phyloP scores from a whole-genome alignment of 805 yeast genomes.

The Candida qinlingensis region DNA sequence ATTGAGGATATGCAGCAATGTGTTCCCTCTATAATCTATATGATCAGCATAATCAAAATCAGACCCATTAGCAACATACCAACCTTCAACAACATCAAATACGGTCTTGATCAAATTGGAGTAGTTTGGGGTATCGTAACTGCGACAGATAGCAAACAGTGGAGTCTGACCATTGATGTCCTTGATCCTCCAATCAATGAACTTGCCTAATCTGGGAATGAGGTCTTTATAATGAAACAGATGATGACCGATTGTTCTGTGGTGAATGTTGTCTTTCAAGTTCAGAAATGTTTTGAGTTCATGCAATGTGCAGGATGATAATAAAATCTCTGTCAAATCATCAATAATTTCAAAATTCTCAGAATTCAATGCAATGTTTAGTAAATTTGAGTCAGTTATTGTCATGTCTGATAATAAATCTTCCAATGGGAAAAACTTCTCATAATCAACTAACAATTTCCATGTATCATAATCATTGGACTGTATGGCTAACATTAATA shows the following conservation, averaged over 20 bases:
- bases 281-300: slow-evolving; percentile 50
- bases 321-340: slow-evolving; percentile 42
- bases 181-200: slow-evolving; percentile 61
- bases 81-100: slow-evolving; percentile 37
- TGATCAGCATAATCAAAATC: slow-evolving; percentile 53
- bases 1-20: slow-evolving; percentile 67
- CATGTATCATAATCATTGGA: slow-evolving; percentile 42
- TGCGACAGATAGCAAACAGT: slow-evolving; percentile 63
- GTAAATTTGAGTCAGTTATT: slow-evolving; percentile 46
- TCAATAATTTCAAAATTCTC: slow-evolving; percentile 43
- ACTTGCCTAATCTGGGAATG: slow-evolving; percentile 48
- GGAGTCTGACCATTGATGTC: slow-evolving; percentile 76
- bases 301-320: slow-evolving; percentile 33
- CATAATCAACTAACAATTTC: slow-evolving; percentile 40
- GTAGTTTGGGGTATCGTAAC: slow-evolving; percentile 75
- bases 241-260: slow-evolving; percentile 70
- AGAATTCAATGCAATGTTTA: slow-evolving; percentile 56
- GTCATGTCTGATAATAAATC: slow-evolving; percentile 63
- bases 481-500: slow-evolving; percentile 56
- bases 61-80: slow-evolving; percentile 32
- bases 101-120: slow-evolving; percentile 40
- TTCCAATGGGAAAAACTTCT: slow-evolving; percentile 52
- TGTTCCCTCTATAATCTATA: slow-evolving; percentile 67
- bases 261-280: slow-evolving; percentile 38
- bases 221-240: slow-evolving; percentile 51